Evolutionary conservation across 23 red algal species (phyloP).

Genomic region (Gracilaria vermiculophylla): DNA sequence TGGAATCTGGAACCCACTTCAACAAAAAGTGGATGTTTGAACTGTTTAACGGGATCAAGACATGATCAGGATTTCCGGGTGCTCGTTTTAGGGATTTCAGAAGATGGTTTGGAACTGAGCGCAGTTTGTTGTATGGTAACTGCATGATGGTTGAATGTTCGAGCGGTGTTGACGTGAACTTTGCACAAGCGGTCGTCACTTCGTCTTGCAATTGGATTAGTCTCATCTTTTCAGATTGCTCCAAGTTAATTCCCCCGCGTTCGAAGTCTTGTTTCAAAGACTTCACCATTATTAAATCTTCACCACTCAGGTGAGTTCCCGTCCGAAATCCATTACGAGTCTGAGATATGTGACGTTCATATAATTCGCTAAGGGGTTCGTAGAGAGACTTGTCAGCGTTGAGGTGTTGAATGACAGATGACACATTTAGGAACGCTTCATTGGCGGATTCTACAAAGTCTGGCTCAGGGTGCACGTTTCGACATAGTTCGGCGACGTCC

Average conservation of each 20-base stretch:
- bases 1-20: constrained; percentile 66
- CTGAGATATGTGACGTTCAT: not conserved
- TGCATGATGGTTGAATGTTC: constrained; percentile 15
- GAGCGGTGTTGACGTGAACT: constrained; percentile 17
- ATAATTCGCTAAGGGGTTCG: constrained; percentile 50
- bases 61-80: constrained; percentile 18
- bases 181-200: constrained; percentile 13
- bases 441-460: constrained; percentile 71
- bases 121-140: constrained; percentile 23
- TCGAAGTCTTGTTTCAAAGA: constrained; percentile 89
- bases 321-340: not conserved
- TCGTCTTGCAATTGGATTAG: constrained; percentile 48
- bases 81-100: constrained; percentile 1
- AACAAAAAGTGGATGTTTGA: constrained; percentile 26
- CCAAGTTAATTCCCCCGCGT: constrained; percentile 75
- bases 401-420: constrained; percentile 72
- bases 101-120: constrained; percentile 3
- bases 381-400: constrained; percentile 83
- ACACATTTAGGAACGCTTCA: constrained; percentile 58
- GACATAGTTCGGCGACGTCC: constrained; percentile 87
- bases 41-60: not conserved
- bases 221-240: constrained; percentile 26
- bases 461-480: constrained; percentile 90
- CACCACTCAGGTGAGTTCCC: not conserved
- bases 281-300: constrained; percentile 75